Evolutionary conservation across 495 filamentous ascomycete species (phyloP).

Genomic region (Delitschia confertaspora): DNA sequence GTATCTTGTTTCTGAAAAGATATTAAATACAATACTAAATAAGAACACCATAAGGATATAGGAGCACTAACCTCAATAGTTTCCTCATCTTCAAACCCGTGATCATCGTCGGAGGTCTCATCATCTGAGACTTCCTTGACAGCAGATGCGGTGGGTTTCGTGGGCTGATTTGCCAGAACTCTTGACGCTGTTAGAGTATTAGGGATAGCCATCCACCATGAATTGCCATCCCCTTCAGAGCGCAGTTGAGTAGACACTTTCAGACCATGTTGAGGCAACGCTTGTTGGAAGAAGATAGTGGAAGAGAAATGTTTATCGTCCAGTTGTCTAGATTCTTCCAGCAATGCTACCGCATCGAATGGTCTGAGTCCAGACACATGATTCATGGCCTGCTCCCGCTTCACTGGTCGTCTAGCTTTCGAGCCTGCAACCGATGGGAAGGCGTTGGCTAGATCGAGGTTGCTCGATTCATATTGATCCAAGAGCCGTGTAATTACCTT

Average conservation of each 20-base stretch:
- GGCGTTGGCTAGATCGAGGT: conserved; percentile 56
- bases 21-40: neutral
- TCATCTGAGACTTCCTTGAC: conserved; percentile 28
- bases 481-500: conserved; percentile 62
- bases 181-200: neutral
- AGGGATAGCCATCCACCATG: conserved; percentile 10
- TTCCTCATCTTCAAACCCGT: conserved; percentile 33
- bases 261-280: conserved; percentile 30
- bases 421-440: conserved; percentile 50
- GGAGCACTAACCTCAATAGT: too few species aligned
- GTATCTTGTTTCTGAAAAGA: conserved; percentile 1
- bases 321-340: conserved; percentile 24
- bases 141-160: neutral
- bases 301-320: conserved; percentile 22
- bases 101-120: conserved; percentile 31
- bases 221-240: conserved; percentile 27
- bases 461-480: conserved; percentile 66
- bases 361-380: conserved; percentile 47
- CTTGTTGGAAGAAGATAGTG: conserved; percentile 21
- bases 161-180: neutral
- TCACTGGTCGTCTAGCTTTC: conserved; percentile 33
- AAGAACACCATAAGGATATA: too few species aligned
- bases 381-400: conserved; percentile 40
- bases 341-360: conserved; percentile 46
- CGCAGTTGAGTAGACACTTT: conserved; percentile 41